Evolutionary conservation across 2,329 filamentous ascomycete species (phyloP).

Genomic region (Pseudocercospora eumusae): DNA sequence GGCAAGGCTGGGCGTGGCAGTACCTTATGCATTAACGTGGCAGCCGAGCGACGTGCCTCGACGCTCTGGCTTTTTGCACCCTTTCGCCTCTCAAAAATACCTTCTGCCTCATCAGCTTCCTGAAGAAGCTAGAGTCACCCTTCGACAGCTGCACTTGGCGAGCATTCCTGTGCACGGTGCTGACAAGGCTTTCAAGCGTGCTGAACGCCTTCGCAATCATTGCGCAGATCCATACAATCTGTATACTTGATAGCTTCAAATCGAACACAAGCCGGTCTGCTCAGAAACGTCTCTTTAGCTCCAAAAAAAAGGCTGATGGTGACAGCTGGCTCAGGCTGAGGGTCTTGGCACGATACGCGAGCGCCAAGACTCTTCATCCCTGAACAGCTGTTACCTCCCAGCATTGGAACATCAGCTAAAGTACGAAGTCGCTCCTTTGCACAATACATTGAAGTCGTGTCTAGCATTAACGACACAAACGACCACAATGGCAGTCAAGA

Average conservation of each 20-base stretch:
- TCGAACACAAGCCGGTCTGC: too few species aligned
- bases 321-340: too few species aligned
- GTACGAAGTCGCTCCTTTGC: conserved; percentile 21
- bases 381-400: neutral
- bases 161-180: conserved; percentile 22
- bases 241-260: too few species aligned
- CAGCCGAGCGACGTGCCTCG: too few species aligned
- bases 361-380: neutral
- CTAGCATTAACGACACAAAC: neutral
- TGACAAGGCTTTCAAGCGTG: conserved; percentile 17
- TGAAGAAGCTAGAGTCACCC: neutral
- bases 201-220: conserved; percentile 20
- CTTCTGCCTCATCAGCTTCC: too few species aligned
- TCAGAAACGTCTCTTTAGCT: too few species aligned
- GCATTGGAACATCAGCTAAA: neutral
- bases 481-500: conserved; percentile 56
- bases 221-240: conserved; percentile 14
- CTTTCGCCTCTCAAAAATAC: too few species aligned
- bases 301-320: too few species aligned
- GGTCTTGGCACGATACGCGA: too few species aligned
- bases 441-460: neutral
- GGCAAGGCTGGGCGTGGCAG: too few species aligned
- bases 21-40: too few species aligned
- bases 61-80: too few species aligned
- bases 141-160: neutral